These are phyloP conservation scores for Metarhizium sp. DNA, from an alignment of 2,329 filamentous ascomycete species.

Conservation along the genomic window DNA sequence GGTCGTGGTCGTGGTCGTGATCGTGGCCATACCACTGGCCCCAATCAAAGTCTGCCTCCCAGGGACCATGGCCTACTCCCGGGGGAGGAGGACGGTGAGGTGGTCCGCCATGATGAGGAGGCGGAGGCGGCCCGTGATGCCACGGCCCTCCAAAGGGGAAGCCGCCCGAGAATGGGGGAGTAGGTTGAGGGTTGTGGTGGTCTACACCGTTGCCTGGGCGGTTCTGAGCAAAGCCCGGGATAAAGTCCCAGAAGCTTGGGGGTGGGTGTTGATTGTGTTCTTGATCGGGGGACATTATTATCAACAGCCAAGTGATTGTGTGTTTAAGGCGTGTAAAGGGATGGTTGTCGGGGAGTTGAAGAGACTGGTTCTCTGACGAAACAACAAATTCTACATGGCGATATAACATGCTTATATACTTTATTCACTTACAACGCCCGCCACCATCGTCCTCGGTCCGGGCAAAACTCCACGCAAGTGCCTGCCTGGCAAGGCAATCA, in stretches of 20 bases:
- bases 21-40: slow-evolving; percentile 12
- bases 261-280: slow-evolving; percentile 1
- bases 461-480: not conserved
- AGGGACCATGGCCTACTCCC: slow-evolving; percentile 1
- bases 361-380: not conserved
- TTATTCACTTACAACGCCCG: not conserved
- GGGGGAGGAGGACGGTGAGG: not conserved
- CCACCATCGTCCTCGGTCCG: not conserved
- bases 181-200: slow-evolving; percentile 16
- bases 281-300: slow-evolving; percentile 9
- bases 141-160: slow-evolving; percentile 23
- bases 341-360: not conserved
- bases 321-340: not conserved
- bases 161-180: slow-evolving; percentile 17
- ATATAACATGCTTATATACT: not conserved
- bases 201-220: slow-evolving; percentile 28
- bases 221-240: slow-evolving; percentile 21
- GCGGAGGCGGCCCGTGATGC: not conserved
- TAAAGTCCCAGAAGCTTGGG: slow-evolving; percentile 22
- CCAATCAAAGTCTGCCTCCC: slow-evolving; percentile 13
- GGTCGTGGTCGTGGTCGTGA: slow-evolving; percentile 13
- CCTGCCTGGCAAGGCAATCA: not conserved
- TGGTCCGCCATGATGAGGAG: not conserved
- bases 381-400: not conserved
- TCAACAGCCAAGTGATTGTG: not conserved